A percentile compares a stretch with the other conserved stretches of the same genome.
Evolutionary conservation across 805 yeast genomes (phyloP).

Genomic region (Debaryomyces hansenii): DNA sequence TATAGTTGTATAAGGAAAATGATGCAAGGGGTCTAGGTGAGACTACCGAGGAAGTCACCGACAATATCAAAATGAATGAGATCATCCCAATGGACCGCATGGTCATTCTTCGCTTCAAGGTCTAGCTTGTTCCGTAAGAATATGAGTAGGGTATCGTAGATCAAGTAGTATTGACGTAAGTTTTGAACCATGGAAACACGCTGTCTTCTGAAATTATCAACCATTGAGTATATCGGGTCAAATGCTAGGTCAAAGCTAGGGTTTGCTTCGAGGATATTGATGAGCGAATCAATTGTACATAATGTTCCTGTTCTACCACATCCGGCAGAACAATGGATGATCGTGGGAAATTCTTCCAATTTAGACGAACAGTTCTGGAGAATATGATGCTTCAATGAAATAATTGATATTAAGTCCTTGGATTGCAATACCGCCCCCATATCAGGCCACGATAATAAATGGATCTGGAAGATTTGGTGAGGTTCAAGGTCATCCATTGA

Average conservation of each 20-base stretch:
- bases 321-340: conserved; percentile 95
- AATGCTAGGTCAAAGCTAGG: conserved; percentile 11
- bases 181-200: conserved; percentile 62
- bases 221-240: conserved; percentile 48
- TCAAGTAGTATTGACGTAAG: conserved; percentile 51
- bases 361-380: background rate
- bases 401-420: conserved; percentile 51
- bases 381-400: conserved; percentile 28
- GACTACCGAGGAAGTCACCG: conserved; percentile 7
- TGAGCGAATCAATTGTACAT: conserved; percentile 36
- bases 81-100: conserved; percentile 4
- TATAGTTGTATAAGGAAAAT: no score
- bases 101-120: background rate
- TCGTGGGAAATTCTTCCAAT: conserved; percentile 44
- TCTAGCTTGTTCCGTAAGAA: background rate
- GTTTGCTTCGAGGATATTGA: conserved; percentile 16
- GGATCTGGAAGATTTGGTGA: conserved; percentile 66
- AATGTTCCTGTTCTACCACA: conserved; percentile 93
- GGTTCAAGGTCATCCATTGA: conserved; percentile 29
- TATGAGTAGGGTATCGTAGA: conserved; percentile 39
- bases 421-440: conserved; percentile 62
- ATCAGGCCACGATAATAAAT: conserved; percentile 82
- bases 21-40: no score
- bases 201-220: conserved; percentile 49
- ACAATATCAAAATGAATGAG: conserved; percentile 11